phyloP scores from a whole-genome alignment of 1,139 yeast genomes.

The Candida dubliniensis region DNA sequence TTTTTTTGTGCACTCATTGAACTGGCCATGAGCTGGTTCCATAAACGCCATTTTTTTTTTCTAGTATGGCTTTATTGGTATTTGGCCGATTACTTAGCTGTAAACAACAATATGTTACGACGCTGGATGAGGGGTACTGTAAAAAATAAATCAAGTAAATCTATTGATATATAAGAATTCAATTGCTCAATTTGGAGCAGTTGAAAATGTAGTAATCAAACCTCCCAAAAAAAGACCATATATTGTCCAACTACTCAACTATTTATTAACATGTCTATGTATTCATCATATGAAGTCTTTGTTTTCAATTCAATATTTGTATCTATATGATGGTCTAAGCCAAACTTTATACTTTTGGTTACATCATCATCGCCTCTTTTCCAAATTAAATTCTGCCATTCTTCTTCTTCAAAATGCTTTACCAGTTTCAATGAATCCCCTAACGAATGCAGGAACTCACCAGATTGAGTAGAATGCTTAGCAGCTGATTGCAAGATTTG shows the following conservation, averaged over 20 bases:
- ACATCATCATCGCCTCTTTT: slow-evolving; percentile 36
- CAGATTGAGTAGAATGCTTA: slow-evolving; percentile 55
- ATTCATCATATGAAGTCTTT: slow-evolving; percentile 31
- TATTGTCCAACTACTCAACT: not conserved
- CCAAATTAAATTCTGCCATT: slow-evolving; percentile 53
- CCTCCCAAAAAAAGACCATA: no score
- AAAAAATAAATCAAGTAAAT: no score
- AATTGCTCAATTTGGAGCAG: no score
- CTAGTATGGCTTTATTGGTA: not conserved
- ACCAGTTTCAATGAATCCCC: slow-evolving; percentile 81
- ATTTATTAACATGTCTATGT: slow-evolving; percentile 17
- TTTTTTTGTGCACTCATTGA: not conserved
- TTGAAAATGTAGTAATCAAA: no score
- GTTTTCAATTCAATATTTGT: slow-evolving; percentile 24
- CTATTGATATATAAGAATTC: no score
- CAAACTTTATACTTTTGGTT: slow-evolving; percentile 30
- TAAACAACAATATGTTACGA: no score
- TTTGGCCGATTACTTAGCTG: not conserved
- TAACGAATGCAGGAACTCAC: slow-evolving; percentile 66
- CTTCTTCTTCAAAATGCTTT: slow-evolving; percentile 76
- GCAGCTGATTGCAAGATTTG: slow-evolving; percentile 47
- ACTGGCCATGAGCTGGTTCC: not conserved
- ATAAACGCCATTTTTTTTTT: not conserved
- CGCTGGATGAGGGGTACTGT: no score
- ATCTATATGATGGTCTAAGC: slow-evolving; percentile 23